Evolutionary conservation across 345 rosid genomes (phyloP).

Genomic region (Eucalyptus polybractea): DNA sequence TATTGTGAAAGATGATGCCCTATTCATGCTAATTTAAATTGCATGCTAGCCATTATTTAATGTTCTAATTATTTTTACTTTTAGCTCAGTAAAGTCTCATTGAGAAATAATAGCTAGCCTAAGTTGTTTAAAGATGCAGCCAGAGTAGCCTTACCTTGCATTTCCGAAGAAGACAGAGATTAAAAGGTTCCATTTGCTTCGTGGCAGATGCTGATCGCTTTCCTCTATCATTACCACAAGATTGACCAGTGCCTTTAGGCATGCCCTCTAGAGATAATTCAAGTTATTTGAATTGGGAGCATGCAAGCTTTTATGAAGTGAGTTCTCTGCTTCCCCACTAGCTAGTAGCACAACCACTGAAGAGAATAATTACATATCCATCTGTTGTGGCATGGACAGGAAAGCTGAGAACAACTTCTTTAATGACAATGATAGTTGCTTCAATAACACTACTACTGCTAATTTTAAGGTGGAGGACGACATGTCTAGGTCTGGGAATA

Average conservation of each 20-base stretch:
- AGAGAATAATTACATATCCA: neutral
- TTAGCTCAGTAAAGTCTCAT: neutral
- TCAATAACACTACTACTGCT: neutral
- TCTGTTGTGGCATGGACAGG: neutral
- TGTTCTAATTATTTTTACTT: neutral
- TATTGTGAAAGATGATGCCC: neutral
- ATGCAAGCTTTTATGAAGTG: neutral
- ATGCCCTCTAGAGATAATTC: neutral
- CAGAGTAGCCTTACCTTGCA: conserved; percentile 18
- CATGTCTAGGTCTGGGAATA: neutral
- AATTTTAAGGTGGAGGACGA: neutral
- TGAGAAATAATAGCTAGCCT: neutral
- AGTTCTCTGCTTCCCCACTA: neutral
- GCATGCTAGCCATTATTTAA: neutral
- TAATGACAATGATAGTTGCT: neutral
- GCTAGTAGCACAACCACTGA: neutral
- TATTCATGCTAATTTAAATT: neutral
- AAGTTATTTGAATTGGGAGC: neutral
- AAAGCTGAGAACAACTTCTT: neutral
- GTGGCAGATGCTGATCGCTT: neutral
- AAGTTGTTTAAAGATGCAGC: neutral
- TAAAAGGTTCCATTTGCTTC: conserved; percentile 26
- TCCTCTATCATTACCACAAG: neutral
- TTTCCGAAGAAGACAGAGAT: conserved; percentile 50
- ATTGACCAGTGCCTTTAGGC: neutral